A percentile compares a stretch with the other conserved stretches of the same genome.
Conservation (phyloP, 1,284 basidiomycete species). For the Baeospora myosura region DNA sequence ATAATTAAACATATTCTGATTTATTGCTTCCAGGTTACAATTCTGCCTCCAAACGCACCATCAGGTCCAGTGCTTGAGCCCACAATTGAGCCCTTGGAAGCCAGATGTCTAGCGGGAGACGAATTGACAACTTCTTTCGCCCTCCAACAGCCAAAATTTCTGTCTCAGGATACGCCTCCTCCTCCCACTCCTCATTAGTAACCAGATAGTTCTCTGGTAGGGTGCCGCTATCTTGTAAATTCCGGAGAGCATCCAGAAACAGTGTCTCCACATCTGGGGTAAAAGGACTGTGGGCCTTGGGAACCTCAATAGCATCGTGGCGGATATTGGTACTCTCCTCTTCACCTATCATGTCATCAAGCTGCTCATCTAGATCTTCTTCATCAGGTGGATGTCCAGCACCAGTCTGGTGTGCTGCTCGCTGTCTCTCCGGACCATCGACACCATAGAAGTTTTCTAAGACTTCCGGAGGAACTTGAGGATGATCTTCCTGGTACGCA, state of each 20-base stretch:
- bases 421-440: not conserved
- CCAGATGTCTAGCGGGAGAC: not conserved
- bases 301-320: not conserved
- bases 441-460: not conserved
- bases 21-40: no score
- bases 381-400: conserved; percentile 1
- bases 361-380: not conserved
- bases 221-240: not conserved
- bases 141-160: not conserved
- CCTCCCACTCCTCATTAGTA: not conserved
- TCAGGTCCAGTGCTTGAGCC: not conserved
- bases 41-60: not conserved
- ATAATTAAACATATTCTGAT: no score
- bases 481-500: not conserved
- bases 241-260: not conserved
- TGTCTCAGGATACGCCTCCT: not conserved
- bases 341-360: not conserved
- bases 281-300: not conserved
- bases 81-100: not conserved
- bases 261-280: not conserved
- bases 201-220: not conserved
- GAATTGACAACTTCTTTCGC: not conserved
- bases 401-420: not conserved
- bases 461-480: no score
- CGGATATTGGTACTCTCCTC: not conserved